Conservation (phyloP, 139 green algal species). For the Axilococcus clingmanii region DNA sequence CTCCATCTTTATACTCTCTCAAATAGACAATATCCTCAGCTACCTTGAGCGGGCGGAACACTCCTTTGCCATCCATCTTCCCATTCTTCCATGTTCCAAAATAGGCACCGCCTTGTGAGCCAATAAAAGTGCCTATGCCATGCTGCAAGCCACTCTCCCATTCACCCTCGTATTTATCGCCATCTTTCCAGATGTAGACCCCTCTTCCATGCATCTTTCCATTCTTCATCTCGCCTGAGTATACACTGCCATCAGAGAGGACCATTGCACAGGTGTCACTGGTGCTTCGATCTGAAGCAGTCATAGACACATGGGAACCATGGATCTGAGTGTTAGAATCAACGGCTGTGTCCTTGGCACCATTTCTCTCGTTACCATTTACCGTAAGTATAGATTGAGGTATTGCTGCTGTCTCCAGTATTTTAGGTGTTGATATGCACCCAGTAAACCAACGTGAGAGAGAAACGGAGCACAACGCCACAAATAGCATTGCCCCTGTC, state of each 20-base stretch:
- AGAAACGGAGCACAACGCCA: no score
- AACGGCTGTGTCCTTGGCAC: no score
- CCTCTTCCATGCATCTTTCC: conserved; percentile 52
- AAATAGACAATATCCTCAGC: conserved; percentile 1
- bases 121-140: conserved; percentile 44
- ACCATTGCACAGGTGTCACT: no score
- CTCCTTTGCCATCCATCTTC: conserved; percentile 50
- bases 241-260: conserved; percentile 14
- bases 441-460: no score
- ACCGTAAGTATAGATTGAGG: no score
- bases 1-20: conserved; percentile 5
- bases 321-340: no score
- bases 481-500: no score
- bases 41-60: conserved; percentile 22
- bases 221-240: conserved; percentile 18
- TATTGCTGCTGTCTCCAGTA: no score
- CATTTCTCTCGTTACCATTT: no score
- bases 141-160: conserved; percentile 47
- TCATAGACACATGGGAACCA: no score
- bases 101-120: conserved; percentile 38
- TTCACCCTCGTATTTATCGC: conserved; percentile 63
- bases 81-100: conserved; percentile 52
- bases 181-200: conserved; percentile 46
- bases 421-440: no score
- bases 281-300: no score